phyloP scores from a whole-genome alignment of 1,284 basidiomycete species.

The Somion occarium region DNA sequence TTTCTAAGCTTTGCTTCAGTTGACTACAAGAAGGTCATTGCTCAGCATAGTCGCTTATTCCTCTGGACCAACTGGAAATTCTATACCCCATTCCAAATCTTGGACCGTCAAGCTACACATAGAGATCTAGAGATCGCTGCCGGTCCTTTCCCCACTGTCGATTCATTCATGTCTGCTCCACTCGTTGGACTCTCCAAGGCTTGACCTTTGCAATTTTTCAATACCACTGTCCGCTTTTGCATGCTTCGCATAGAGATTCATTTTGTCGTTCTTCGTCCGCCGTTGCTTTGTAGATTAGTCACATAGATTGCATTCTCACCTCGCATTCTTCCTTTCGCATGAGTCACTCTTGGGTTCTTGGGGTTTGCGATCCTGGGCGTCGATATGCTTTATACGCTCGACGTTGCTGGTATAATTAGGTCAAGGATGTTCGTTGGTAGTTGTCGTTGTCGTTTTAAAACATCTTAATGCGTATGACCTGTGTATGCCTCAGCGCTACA shows the following conservation, averaged over 20 bases:
- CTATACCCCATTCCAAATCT: constrained; percentile 45
- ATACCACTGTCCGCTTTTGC: not conserved
- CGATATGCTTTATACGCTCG: too few species aligned
- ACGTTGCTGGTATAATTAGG: too few species aligned
- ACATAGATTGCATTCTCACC: not conserved
- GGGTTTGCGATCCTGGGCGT: too few species aligned
- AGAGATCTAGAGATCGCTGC: constrained; percentile 11
- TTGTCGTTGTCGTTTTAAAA: too few species aligned
- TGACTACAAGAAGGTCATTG: constrained; percentile 62
- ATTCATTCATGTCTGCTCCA: not conserved
- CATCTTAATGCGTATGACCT: too few species aligned
- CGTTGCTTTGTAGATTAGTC: not conserved
- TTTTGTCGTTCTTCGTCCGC: not conserved
- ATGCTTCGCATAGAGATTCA: not conserved
- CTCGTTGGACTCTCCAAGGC: not conserved
- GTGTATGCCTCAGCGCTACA: too few species aligned
- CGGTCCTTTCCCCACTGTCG: constrained; percentile 12
- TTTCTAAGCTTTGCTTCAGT: constrained; percentile 32
- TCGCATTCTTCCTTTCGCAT: too few species aligned
- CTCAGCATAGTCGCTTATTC: constrained; percentile 63
- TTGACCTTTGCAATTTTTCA: not conserved
- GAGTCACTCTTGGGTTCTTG: too few species aligned
- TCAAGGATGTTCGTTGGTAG: too few species aligned
- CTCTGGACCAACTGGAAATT: constrained; percentile 68
- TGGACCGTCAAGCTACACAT: constrained; percentile 11